These are phyloP conservation scores for Pseudohalonectria lignicola DNA, from an alignment of 2,329 filamentous ascomycete genomes.

Conservation along the genomic window DNA sequence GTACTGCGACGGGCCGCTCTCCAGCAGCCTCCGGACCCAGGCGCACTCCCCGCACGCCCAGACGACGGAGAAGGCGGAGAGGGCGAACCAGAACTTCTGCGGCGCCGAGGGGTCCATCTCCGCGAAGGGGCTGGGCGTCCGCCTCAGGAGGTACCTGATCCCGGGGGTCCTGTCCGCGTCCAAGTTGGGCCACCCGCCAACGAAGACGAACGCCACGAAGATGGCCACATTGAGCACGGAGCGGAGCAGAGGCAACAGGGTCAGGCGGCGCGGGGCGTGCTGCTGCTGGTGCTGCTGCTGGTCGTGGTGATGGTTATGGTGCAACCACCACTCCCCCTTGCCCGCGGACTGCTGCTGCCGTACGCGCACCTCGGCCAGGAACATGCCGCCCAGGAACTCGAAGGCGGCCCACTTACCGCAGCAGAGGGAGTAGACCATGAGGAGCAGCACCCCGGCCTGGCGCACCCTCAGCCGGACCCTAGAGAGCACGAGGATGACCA, in stretches of 20 bases:
- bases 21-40: slow-evolving; percentile 26
- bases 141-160: slow-evolving; percentile 17
- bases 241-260: slow-evolving; percentile 1
- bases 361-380: slow-evolving; percentile 32
- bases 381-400: slow-evolving; percentile 33
- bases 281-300: background rate
- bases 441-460: slow-evolving; percentile 14
- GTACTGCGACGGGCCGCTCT: slow-evolving; percentile 37
- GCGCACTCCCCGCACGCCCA: slow-evolving; percentile 26
- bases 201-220: slow-evolving; percentile 18
- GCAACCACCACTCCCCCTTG: slow-evolving; percentile 3
- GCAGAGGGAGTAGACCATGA: slow-evolving; percentile 24
- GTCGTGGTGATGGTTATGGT: no score
- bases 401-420: slow-evolving; percentile 30
- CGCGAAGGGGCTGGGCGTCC: slow-evolving; percentile 21
- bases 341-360: slow-evolving; percentile 14
- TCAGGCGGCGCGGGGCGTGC: background rate
- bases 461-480: slow-evolving; percentile 20
- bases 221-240: slow-evolving; percentile 13
- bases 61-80: slow-evolving; percentile 21
- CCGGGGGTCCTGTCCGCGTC: slow-evolving; percentile 20
- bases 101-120: slow-evolving; percentile 16
- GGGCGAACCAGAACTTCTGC: slow-evolving; percentile 25
- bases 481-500: slow-evolving; percentile 24
- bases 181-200: slow-evolving; percentile 29